Evolutionary conservation across 495 filamentous ascomycete genomes (phyloP), one percentile per base, ranked within the genome.

Genomic region (Filosporella fistucella): DNA sequence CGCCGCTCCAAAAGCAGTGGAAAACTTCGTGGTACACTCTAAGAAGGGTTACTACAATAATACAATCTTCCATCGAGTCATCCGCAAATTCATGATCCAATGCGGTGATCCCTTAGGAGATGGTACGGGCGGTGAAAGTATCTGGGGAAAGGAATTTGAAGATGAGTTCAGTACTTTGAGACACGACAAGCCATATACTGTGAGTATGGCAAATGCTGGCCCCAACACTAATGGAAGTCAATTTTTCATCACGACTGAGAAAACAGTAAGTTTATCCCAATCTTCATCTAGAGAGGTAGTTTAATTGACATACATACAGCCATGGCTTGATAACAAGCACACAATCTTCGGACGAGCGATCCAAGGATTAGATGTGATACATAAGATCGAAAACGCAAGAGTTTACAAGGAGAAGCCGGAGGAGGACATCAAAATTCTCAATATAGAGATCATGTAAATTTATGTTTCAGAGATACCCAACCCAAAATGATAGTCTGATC

Each of bases 201-300:
- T 97, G 25, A 89, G 85, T 51, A 97, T 96, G 91, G 93, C 93
- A 7, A 99, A 99, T 65, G 91, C 93, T 0, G 93, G 93, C 0
- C 86, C 88, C 0, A 93, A 82, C 49, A 83, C 78, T 14, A 82
- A 82, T 51, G 79, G 77, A 16, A 88, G 84, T 50, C 93, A 99
- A 66, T 99, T 99, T 66, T 99, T 99, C 56, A 95, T 99, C 50
- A 97, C 93, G 5, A 96, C 93, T 1, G 93, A 97, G 64, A 93
- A 93, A 69, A 88, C 93, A 11, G 77, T 79, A 61, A 65, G 72
- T 67, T 44, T 13, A 20, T n/a, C 28, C 14, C 14, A 13, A 14
- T 44, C n/a, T 28, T 25, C 23, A 29, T 21, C 34, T 18, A 33
- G 46, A 26, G 22, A 7, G 40, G 21, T 24, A 21, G 17, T 21